Conservation (phyloP, 108 stramenopile species). For the Skeletonema menzelii region DNA sequence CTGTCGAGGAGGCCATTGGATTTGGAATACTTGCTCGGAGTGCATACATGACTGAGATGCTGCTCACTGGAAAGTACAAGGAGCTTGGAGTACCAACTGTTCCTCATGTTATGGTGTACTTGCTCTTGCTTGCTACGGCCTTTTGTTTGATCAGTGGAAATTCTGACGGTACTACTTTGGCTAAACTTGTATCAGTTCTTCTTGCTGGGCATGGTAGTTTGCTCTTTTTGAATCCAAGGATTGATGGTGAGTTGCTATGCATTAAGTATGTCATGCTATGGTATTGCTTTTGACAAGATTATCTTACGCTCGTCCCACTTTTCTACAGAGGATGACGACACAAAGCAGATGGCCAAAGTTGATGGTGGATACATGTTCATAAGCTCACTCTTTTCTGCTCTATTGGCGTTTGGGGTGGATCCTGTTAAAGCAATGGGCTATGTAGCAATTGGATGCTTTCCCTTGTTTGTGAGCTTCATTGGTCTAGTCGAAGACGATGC, state of each 20-base stretch:
- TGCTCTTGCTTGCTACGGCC: conserved; percentile 19
- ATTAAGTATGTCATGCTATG: background rate
- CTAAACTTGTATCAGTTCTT: conserved; percentile 16
- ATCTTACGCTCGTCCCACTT: background rate
- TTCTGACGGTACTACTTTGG: conserved; percentile 6
- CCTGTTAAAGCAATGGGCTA: conserved; percentile 21
- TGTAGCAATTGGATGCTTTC: conserved; percentile 8
- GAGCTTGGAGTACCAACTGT: conserved; percentile 15
- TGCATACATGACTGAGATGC: conserved; percentile 26
- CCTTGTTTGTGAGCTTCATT: conserved; percentile 3
- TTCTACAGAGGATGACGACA: conserved; percentile 14
- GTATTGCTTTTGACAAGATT: background rate
- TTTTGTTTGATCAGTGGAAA: conserved; percentile 23
- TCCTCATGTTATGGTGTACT: conserved; percentile 15
- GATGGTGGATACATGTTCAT: conserved; percentile 32
- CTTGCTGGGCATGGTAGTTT: conserved; percentile 26
- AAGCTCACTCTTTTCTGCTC: conserved; percentile 21
- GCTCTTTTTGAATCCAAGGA: conserved; percentile 29
- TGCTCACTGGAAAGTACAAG: conserved; percentile 24
- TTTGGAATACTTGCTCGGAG: conserved; percentile 14
- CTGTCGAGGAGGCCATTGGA: conserved; percentile 18
- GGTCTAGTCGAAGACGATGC: conserved; percentile 5
- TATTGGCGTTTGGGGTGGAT: conserved; percentile 19
- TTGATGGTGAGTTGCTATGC: conserved; percentile 14
- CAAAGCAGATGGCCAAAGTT: conserved; percentile 21